A percentile compares a stretch with the other conserved stretches of the same genome.
Conservation (phyloP, 2,329 filamentous ascomycete genomes). For the Arachnopeziza araneosa region DNA sequence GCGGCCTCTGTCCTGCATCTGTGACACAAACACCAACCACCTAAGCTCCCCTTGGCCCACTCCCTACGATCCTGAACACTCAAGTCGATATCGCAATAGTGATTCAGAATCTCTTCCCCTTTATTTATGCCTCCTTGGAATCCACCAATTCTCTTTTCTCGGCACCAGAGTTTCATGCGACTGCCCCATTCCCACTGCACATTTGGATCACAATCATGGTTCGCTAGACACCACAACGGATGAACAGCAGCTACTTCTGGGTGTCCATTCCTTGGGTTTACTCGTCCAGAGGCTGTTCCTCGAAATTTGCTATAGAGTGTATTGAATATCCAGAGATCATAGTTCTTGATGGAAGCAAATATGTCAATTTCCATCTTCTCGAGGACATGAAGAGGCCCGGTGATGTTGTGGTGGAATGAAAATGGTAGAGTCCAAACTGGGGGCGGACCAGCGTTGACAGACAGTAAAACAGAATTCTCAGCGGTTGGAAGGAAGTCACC, state of each 20-base stretch:
- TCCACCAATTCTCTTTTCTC: constrained; percentile 51
- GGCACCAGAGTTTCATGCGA: constrained; percentile 64
- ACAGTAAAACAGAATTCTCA: constrained; percentile 48
- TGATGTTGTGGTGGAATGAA: constrained; percentile 70
- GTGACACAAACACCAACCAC: constrained; percentile 81
- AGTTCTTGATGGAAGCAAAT: constrained; percentile 50
- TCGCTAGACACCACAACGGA: constrained; percentile 92
- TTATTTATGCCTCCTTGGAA: constrained; percentile 58
- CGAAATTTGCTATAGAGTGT: constrained; percentile 90
- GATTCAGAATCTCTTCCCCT: constrained; percentile 83
- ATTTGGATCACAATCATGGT: constrained; percentile 94
- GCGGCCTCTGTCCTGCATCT: constrained; percentile 71
- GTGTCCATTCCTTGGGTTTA: constrained; percentile 69
- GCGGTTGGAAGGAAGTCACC: constrained; percentile 55
- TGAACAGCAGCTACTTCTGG: constrained; percentile 92
- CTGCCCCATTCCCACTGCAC: constrained; percentile 92
- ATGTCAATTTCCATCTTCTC: constrained; percentile 83
- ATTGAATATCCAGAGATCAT: constrained; percentile 82
- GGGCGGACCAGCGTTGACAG: constrained; percentile 49
- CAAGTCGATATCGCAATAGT: constrained; percentile 86
- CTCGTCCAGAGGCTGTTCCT: constrained; percentile 82
- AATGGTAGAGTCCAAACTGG: constrained; percentile 68
- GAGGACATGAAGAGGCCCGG: constrained; percentile 68
- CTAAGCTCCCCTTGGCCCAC: constrained; percentile 82
- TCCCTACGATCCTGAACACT: constrained; percentile 76